Conservation (phyloP, 23 red algal genomes). For the Gracilaria gracilis region DNA sequence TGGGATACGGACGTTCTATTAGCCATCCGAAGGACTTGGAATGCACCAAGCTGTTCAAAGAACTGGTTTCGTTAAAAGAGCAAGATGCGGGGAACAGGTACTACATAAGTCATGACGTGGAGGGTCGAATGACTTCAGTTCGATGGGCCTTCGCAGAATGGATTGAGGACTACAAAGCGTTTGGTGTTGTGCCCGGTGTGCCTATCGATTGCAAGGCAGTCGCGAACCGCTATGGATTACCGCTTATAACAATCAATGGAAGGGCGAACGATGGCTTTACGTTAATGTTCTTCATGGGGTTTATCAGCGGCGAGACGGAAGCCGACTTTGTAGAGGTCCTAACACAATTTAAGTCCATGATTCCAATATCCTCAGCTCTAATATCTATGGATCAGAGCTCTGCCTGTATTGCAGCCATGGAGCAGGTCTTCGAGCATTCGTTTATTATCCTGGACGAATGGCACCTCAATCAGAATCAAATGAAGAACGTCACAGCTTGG, state of each 20-base stretch:
- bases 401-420: too few relatives aligned
- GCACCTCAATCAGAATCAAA: conserved; percentile 14
- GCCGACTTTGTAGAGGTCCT: too few relatives aligned
- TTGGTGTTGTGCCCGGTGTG: too few relatives aligned
- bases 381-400: conserved; percentile 29
- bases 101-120: background rate
- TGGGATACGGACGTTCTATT: too few relatives aligned
- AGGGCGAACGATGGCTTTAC: conserved; percentile 12
- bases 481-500: too few relatives aligned
- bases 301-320: background rate
- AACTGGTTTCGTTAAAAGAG: background rate
- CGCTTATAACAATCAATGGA: too few relatives aligned
- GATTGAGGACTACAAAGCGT: too few relatives aligned
- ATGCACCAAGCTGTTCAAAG: background rate
- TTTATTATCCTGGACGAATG: conserved; percentile 1
- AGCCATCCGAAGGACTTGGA: background rate
- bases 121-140: background rate
- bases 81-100: background rate
- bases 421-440: background rate
- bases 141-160: background rate
- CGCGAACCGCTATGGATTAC: too few relatives aligned
- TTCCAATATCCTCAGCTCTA: background rate
- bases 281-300: conserved; percentile 16
- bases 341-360: too few relatives aligned
- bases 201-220: too few relatives aligned